These are phyloP conservation scores for Dendrobium chrysotoxum DNA, from an alignment of 106 monocot genomes.

Conservation along the genomic window DNA sequence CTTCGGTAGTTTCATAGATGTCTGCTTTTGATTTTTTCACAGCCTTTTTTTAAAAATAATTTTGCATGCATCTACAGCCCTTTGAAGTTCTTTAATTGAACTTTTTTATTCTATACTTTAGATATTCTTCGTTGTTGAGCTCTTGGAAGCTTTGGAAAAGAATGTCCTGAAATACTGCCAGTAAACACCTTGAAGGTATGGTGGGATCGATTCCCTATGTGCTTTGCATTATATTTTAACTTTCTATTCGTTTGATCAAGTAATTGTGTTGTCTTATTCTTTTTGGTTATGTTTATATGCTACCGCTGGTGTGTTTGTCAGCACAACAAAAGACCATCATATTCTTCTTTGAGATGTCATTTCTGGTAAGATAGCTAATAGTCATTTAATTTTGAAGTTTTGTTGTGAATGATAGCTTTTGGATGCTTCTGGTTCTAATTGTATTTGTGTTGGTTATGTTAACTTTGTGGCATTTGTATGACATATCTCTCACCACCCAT, in stretches of 20 bases:
- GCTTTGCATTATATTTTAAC: neutral
- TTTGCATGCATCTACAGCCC: neutral
- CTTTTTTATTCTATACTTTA: constrained; percentile 10
- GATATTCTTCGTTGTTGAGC: constrained; percentile 72
- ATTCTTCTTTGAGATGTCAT: constrained; percentile 90
- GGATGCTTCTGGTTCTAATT: constrained; percentile 6
- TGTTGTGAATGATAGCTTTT: neutral
- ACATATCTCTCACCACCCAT: constrained; percentile 58
- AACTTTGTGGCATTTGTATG: constrained; percentile 90
- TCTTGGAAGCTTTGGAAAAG: constrained; percentile 83
- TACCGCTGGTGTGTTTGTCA: constrained; percentile 67
- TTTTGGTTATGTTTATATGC: constrained; percentile 37
- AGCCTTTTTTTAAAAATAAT: constrained; percentile 2
- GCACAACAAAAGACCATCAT: constrained; percentile 76
- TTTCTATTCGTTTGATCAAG: no score
- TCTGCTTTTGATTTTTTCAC: constrained; percentile 2
- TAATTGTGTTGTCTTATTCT: no score
- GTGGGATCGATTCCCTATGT: neutral
- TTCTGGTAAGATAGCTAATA: constrained; percentile 60
- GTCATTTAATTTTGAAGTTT: neutral
- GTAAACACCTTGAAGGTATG: constrained; percentile 65
- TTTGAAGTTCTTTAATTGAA: neutral
- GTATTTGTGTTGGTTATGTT: constrained; percentile 4
- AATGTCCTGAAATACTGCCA: constrained; percentile 54
- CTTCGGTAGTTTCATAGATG: constrained; percentile 68